Conservation (phyloP, 352 stramenopile species). For the Globisporangium middletonii region DNA sequence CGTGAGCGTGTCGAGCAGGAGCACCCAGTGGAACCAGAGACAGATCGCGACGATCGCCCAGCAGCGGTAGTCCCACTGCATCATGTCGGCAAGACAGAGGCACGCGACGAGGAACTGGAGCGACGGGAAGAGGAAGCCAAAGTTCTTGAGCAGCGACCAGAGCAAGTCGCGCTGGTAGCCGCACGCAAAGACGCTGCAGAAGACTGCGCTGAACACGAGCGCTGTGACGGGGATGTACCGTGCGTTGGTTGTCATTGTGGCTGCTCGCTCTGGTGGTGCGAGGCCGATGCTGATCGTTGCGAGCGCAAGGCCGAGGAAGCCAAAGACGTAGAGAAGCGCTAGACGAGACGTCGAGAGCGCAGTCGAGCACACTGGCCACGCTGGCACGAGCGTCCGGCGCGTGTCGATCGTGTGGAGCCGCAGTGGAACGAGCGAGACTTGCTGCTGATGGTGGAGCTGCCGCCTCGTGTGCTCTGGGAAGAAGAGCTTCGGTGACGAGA, state of each 20-base stretch:
- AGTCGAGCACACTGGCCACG: constrained; percentile 1
- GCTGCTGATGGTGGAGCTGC: constrained; percentile 14
- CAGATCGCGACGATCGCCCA: constrained; percentile 30
- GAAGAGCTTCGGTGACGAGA: constrained; percentile 14
- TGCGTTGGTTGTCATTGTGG: constrained; percentile 21
- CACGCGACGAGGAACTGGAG: constrained; percentile 10
- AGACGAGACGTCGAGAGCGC: constrained; percentile 1
- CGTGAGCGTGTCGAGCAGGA: constrained; percentile 40
- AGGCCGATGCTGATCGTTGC: constrained; percentile 8
- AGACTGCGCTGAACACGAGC: background rate
- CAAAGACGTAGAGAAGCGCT: constrained; percentile 8
- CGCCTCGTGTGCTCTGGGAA: constrained; percentile 9
- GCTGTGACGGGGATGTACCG: constrained; percentile 13
- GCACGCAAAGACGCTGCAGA: no score
- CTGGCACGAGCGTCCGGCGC: constrained; percentile 2
- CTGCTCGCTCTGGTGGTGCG: constrained; percentile 16
- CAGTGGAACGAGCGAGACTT: constrained; percentile 27
- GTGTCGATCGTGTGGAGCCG: constrained; percentile 20
- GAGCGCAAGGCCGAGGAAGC: constrained; percentile 12
- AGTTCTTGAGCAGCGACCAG: constrained; percentile 12
- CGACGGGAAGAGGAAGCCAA: constrained; percentile 21
- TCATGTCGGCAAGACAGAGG: constrained; percentile 24
- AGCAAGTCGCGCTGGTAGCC: constrained; percentile 20
- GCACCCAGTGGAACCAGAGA: constrained; percentile 43
- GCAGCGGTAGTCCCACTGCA: constrained; percentile 19